These are phyloP conservation scores for Leptosphaerulina australis DNA, from an alignment of 2,329 filamentous ascomycete species.

Conservation along the genomic window DNA sequence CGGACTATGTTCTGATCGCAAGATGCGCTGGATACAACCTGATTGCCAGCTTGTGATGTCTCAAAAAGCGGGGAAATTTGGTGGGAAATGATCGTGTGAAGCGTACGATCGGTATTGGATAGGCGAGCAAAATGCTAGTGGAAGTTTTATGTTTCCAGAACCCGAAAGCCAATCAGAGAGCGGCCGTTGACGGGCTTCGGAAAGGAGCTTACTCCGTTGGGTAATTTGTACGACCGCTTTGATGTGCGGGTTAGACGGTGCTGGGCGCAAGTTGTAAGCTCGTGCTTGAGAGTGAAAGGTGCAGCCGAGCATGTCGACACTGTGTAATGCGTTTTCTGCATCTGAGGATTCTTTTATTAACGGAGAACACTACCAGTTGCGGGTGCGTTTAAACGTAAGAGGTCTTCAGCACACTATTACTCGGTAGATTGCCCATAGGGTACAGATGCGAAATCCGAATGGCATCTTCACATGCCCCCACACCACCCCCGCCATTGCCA, in stretches of 20 bases:
- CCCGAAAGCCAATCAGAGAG: slow-evolving; percentile 10
- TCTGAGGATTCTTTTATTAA: neutral
- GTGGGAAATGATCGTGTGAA: neutral
- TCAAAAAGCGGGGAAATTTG: slow-evolving; percentile 12
- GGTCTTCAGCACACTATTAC: neutral
- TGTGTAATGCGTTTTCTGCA: neutral
- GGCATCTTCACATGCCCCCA: slow-evolving; percentile 2
- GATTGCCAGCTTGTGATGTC: neutral
- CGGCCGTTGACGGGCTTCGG: neutral
- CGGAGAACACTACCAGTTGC: too few species aligned
- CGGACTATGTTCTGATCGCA: neutral
- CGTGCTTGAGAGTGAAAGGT: neutral
- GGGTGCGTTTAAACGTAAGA: neutral
- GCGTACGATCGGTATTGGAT: neutral
- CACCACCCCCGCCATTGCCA: slow-evolving; percentile 10
- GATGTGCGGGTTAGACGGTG: neutral
- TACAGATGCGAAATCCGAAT: neutral
- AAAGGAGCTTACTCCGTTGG: slow-evolving; percentile 1
- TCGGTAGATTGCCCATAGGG: neutral
- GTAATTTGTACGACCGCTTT: slow-evolving; percentile 15
- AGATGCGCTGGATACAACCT: neutral
- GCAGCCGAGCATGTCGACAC: neutral
- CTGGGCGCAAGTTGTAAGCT: neutral
- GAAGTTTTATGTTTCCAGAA: slow-evolving; percentile 5
- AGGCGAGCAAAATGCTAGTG: slow-evolving; percentile 4